Evolutionary conservation across 768 basidiomycete species (phyloP).

Genomic region (Mycena olivaceomarginata): DNA sequence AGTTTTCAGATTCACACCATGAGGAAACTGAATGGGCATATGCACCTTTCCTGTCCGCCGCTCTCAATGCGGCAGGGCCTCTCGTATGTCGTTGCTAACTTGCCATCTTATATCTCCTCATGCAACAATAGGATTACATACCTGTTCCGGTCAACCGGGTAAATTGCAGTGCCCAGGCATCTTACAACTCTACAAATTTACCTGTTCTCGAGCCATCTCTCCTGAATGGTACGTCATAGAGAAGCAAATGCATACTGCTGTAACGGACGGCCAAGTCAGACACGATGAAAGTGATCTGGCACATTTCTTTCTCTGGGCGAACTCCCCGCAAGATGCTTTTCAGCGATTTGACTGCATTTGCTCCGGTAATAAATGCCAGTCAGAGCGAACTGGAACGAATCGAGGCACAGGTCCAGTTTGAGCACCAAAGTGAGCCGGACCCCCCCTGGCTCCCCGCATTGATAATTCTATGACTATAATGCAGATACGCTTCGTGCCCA

Average conservation of each 20-base stretch:
- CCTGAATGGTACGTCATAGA: constrained; percentile 29
- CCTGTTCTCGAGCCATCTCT: constrained; percentile 31
- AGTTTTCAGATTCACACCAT: too few relatives aligned
- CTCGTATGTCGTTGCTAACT: constrained; percentile 30
- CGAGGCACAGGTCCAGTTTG: constrained; percentile 31
- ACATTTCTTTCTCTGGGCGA: constrained; percentile 34
- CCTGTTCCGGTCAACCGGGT: constrained; percentile 32
- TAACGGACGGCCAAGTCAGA: constrained; percentile 29
- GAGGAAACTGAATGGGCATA: constrained; percentile 16
- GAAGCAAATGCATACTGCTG: constrained; percentile 22
- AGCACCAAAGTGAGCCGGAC: constrained; percentile 26
- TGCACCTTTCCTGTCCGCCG: constrained; percentile 30
- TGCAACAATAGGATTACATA: constrained; percentile 27
- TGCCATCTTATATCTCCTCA: constrained; percentile 26
- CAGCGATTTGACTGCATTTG: constrained; percentile 34
- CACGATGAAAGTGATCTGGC: constrained; percentile 33
- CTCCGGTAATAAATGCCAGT: constrained; percentile 29
- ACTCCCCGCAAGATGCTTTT: constrained; percentile 33
- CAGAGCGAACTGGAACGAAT: constrained; percentile 30
- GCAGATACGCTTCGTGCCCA: constrained; percentile 31
- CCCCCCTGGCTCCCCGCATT: constrained; percentile 26
- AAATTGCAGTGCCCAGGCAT: constrained; percentile 30
- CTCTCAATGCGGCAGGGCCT: constrained; percentile 29
- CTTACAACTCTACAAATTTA: constrained; percentile 26
- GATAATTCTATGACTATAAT: constrained; percentile 30